Evolutionary conservation across 2,329 filamentous ascomycete species (phyloP).

Genomic region (Aspergillus oerlinghausenensis): DNA sequence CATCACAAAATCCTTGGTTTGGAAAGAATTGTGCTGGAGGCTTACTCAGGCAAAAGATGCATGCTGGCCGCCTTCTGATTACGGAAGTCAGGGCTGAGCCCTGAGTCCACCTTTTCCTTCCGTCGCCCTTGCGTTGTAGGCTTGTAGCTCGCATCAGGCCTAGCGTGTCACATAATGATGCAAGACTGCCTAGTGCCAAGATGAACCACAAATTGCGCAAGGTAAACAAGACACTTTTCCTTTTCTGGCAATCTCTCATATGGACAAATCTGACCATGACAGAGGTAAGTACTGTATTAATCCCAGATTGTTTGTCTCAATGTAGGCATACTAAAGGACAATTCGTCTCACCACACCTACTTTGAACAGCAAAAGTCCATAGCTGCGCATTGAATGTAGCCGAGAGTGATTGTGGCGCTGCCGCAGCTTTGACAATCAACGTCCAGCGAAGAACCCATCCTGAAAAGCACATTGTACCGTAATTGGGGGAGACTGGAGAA

Average conservation of each 20-base stretch:
- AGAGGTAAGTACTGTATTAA: not conserved
- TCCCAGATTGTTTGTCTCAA: not conserved
- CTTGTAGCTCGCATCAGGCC: slow-evolving; percentile 19
- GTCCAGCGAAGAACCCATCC: not conserved
- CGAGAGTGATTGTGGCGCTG: not conserved
- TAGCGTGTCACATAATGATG: slow-evolving; percentile 13
- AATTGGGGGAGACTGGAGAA: not conserved
- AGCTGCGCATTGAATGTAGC: not conserved
- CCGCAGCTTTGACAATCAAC: not conserved
- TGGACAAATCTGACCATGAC: not conserved
- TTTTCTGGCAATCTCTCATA: not conserved
- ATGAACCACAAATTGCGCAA: not conserved
- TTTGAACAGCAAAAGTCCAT: not conserved
- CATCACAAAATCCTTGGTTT: slow-evolving; percentile 5
- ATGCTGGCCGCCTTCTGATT: not conserved
- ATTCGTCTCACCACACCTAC: not conserved
- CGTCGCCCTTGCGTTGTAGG: slow-evolving; percentile 23
- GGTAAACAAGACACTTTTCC: not conserved
- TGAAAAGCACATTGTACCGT: not conserved
- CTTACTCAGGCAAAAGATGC: not conserved
- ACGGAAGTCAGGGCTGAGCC: slow-evolving; percentile 7
- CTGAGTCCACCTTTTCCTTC: slow-evolving; percentile 10
- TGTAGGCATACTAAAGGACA: not conserved
- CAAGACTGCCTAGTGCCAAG: not conserved
- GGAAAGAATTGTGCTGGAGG: slow-evolving; percentile 5